Evolutionary conservation across 495 filamentous ascomycete species (phyloP).

Genomic region (Tuber indicum): DNA sequence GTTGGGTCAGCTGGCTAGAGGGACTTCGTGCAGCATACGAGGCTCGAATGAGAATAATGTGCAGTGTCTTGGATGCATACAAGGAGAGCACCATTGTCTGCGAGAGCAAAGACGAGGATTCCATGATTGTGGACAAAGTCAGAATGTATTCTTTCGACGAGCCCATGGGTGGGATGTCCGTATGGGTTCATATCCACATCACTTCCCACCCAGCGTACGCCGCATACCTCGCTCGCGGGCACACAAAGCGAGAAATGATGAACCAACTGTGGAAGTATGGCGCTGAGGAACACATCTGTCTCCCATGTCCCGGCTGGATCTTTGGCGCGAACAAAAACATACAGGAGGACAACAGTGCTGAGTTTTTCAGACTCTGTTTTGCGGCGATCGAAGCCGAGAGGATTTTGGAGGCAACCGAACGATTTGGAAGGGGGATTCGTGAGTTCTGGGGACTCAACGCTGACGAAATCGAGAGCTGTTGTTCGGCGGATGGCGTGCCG

Average conservation of each 20-base stretch:
- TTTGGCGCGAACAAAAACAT: slow-evolving; percentile 62
- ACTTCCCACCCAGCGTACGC: slow-evolving; percentile 63
- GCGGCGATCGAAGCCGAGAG: slow-evolving; percentile 68
- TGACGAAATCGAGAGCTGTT: slow-evolving; percentile 57
- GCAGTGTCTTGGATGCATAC: slow-evolving; percentile 58
- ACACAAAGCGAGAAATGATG: slow-evolving; percentile 44
- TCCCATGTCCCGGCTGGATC: slow-evolving; percentile 61
- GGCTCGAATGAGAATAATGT: slow-evolving; percentile 72
- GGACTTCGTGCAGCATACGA: slow-evolving; percentile 77
- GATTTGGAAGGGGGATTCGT: slow-evolving; percentile 61
- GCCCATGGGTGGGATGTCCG: slow-evolving; percentile 89
- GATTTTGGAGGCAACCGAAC: slow-evolving; percentile 52
- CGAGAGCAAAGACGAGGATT: slow-evolving; percentile 51
- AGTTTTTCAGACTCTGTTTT: slow-evolving; percentile 74
- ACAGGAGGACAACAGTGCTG: slow-evolving; percentile 51
- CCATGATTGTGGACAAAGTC: slow-evolving; percentile 60
- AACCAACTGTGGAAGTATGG: slow-evolving; percentile 65
- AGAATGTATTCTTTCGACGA: slow-evolving; percentile 65
- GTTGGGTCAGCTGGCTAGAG: slow-evolving; percentile 84
- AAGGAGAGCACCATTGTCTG: slow-evolving; percentile 47
- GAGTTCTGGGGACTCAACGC: slow-evolving; percentile 66
- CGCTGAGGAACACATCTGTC: slow-evolving; percentile 59
- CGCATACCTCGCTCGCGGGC: slow-evolving; percentile 42
- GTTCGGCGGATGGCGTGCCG: slow-evolving; percentile 23
- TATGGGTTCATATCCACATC: slow-evolving; percentile 69